Evolutionary conservation across 495 filamentous ascomycete genomes (phyloP).

Genomic region (Filosporella fistucella): DNA sequence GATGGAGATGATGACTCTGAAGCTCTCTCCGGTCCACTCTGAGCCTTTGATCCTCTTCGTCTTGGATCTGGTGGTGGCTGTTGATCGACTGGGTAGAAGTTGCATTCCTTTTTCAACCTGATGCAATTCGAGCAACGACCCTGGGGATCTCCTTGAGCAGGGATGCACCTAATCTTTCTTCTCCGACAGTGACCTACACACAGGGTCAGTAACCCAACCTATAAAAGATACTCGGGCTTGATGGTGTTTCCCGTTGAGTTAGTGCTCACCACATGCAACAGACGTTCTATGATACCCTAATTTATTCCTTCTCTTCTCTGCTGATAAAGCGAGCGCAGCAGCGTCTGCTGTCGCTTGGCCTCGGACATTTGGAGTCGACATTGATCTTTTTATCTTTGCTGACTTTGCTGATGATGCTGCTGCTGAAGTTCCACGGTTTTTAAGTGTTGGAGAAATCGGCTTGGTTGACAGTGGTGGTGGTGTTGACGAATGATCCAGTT

Average conservation of each 20-base stretch:
- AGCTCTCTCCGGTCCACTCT: constrained; percentile 24
- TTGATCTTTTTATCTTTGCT: constrained; percentile 53
- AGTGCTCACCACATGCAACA: constrained; percentile 93
- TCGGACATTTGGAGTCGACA: constrained; percentile 65
- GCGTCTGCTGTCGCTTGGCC: constrained; percentile 37
- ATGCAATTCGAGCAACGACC: constrained; percentile 95
- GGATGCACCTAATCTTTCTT: constrained; percentile 91
- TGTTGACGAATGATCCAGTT: constrained; percentile 25
- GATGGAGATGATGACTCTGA: constrained; percentile 46
- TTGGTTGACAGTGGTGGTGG: constrained; percentile 19
- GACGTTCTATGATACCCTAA: constrained; percentile 96
- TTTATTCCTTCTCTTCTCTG: constrained; percentile 92
- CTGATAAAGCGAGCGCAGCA: constrained; percentile 36
- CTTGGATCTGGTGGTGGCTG: constrained; percentile 48
- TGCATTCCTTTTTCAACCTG: constrained; percentile 91
- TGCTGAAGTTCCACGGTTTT: constrained; percentile 25
- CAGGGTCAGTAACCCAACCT: no score
- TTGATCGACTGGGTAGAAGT: constrained; percentile 90
- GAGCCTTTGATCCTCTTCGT: constrained; percentile 21
- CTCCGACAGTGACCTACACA: constrained; percentile 92
- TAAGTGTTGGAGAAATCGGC: constrained; percentile 24
- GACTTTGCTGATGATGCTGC: constrained; percentile 32
- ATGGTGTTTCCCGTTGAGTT: no score
- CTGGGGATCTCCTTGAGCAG: constrained; percentile 67
- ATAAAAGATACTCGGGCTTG: no score